Evolutionary conservation across 352 stramenopile genomes (phyloP).

Genomic region (Pythium rhizo-oryzae): DNA sequence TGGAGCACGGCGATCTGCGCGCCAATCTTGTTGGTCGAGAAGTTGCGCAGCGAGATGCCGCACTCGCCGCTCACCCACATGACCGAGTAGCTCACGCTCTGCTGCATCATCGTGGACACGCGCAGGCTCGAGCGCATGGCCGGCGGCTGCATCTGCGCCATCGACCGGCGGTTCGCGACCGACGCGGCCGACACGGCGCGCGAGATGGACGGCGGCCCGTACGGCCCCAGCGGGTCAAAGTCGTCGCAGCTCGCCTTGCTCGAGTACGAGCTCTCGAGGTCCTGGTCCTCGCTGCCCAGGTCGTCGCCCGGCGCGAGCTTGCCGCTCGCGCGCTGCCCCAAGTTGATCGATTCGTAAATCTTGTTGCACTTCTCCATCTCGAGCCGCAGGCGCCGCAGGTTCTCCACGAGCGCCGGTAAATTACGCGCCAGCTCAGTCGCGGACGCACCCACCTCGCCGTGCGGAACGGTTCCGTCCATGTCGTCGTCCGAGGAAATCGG

Average conservation of each 20-base stretch:
- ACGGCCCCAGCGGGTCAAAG: not conserved
- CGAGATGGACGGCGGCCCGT: constrained; percentile 3
- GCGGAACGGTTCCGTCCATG: constrained; percentile 22
- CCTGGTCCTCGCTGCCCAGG: not conserved
- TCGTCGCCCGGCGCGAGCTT: constrained; percentile 19
- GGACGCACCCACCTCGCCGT: constrained; percentile 35
- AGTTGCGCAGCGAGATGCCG: constrained; percentile 85
- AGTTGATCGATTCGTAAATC: constrained; percentile 66
- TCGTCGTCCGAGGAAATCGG: constrained; percentile 14
- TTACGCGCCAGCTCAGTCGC: constrained; percentile 57
- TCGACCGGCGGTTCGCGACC: constrained; percentile 14
- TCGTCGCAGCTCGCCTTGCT: constrained; percentile 8
- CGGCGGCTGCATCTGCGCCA: constrained; percentile 10
- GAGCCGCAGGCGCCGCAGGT: constrained; percentile 59
- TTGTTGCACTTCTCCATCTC: constrained; percentile 77
- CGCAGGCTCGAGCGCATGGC: constrained; percentile 22
- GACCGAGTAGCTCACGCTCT: constrained; percentile 57
- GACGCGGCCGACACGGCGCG: constrained; percentile 17
- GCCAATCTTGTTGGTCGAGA: constrained; percentile 72
- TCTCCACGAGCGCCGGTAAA: constrained; percentile 61
- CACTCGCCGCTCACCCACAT: constrained; percentile 85
- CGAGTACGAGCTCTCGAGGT: constrained; percentile 8
- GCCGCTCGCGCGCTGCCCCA: constrained; percentile 27
- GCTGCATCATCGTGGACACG: constrained; percentile 16
- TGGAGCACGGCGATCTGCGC: constrained; percentile 82